Evolutionary conservation across 768 basidiomycete species (phyloP).

Genomic region (Boletus pseudo-olivaceus): DNA sequence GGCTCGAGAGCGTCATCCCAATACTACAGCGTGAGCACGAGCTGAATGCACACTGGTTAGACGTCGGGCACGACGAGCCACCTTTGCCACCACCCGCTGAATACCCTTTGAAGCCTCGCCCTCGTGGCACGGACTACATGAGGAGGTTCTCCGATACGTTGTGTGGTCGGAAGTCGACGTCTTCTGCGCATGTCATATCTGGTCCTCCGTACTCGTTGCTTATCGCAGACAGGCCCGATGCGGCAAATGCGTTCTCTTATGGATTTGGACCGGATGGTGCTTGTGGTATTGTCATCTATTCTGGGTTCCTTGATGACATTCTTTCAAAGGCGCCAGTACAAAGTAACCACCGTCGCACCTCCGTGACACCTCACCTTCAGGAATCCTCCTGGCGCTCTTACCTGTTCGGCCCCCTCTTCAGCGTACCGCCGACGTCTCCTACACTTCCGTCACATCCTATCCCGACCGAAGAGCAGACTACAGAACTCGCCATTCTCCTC

Average conservation of each 20-base stretch:
- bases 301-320: conserved; percentile 89
- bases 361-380: conserved; percentile 14
- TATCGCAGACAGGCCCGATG: conserved; percentile 80
- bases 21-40: conserved; percentile 58
- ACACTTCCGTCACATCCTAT: conserved; percentile 38
- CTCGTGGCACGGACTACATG: conserved; percentile 70
- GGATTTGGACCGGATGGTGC: conserved; percentile 91
- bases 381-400: conserved; percentile 44
- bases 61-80: conserved; percentile 43
- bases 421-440: conserved; percentile 31
- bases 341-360: conserved; percentile 25
- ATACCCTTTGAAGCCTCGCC: conserved; percentile 79
- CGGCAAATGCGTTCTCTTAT: conserved; percentile 90
- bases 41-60: conserved; percentile 53
- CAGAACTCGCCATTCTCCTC: conserved; percentile 85
- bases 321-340: conserved; percentile 41
- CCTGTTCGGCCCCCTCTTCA: conserved; percentile 44
- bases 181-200: conserved; percentile 54
- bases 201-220: conserved; percentile 90
- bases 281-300: conserved; percentile 92
- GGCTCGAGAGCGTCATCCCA: conserved; percentile 73
- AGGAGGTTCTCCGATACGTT: conserved; percentile 52
- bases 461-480: conserved; percentile 79
- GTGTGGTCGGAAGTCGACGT: conserved; percentile 40
- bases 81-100: conserved; percentile 80